Conservation (phyloP, 225 moss, liverwort and hornwort genomes). For the Polytrichum formosum region DNA sequence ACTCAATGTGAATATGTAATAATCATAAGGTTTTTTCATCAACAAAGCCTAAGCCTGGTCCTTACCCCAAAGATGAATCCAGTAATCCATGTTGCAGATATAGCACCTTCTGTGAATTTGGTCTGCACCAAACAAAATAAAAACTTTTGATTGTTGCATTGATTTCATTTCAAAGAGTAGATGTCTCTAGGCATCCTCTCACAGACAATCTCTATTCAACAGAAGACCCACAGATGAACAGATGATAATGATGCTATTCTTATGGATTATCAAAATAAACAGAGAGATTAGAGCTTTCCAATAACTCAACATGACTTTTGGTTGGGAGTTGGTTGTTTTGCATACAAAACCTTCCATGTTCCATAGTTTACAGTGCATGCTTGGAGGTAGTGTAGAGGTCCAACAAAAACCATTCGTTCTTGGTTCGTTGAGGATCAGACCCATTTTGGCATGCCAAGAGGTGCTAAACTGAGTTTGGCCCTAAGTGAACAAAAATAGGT, state of each 20-base stretch:
- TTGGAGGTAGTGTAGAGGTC: no score
- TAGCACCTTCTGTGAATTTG: conserved; percentile 67
- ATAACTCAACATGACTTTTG: not conserved
- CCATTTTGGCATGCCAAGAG: no score
- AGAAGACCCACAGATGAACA: not conserved
- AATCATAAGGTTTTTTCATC: not conserved
- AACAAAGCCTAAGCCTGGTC: not conserved
- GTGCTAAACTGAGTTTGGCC: no score
- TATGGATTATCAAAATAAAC: not conserved
- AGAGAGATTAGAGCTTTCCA: not conserved
- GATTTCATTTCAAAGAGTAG: not conserved
- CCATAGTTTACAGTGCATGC: no score
- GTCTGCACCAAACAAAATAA: conserved; percentile 42
- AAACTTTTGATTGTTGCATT: not conserved
- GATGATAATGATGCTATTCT: not conserved
- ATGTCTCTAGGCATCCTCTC: not conserved
- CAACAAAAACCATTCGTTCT: no score
- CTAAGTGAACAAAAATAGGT: no score
- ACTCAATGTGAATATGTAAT: not conserved
- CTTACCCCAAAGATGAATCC: conserved; percentile 91
- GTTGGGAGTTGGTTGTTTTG: no score
- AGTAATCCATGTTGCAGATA: conserved; percentile 91
- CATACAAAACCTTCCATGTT: no score
- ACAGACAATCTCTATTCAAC: not conserved
- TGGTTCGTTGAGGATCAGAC: no score